Evolutionary conservation across 768 basidiomycete species (phyloP), one percentile per base, ranked within the genome.

Genomic region (Leccinum imitatum): DNA sequence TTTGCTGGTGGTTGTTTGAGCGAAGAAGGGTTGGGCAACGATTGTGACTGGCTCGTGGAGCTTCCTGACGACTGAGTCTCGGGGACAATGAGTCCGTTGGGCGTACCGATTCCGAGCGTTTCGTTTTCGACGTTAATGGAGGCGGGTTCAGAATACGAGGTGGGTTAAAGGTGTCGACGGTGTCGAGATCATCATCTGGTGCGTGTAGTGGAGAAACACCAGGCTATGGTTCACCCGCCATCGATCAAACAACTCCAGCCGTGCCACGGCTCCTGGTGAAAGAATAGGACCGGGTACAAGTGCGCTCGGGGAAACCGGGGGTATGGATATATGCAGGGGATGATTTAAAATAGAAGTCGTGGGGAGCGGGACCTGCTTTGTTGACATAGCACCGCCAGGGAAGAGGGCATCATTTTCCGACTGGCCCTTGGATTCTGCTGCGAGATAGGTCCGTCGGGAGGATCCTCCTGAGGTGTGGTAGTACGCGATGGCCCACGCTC

Each of bases 201-300:
- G 35, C 33, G 6, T 53, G 47, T 27, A 53, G 46, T 41, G 44
- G 23, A 10, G 33, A 39, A 17, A 23, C 19, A n/a, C 31, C 37
- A 3, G 50, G 11, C 13, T 21, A 37, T 10, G 57, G 30, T 37
- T 14, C 5, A n/a, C 62, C 60, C 10, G 1, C 53, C 62, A 67
- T 65, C 69, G 63, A 54, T 73, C 72, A 47, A 73, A 73, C 11
- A 73, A 31, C 6, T 73, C 58, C 1, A 75, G 68, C 47, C 72
- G 70, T 15, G 67, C 67, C 39, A 14, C 53, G 6, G 73, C 58
- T 30, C 72, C 61, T 8, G 72, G 72, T 35, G 72, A 75, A 19
- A 75, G 65, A 15, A 53, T 47, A 10, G 66, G 65, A 15, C 39
- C 63, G 17, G 23, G 23, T 23, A 23, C 23, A 23, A 23, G 23